These are phyloP conservation scores for Cyberlindnera lachancei DNA, from an alignment of 805 yeast genomes.

Conservation along the genomic window DNA sequence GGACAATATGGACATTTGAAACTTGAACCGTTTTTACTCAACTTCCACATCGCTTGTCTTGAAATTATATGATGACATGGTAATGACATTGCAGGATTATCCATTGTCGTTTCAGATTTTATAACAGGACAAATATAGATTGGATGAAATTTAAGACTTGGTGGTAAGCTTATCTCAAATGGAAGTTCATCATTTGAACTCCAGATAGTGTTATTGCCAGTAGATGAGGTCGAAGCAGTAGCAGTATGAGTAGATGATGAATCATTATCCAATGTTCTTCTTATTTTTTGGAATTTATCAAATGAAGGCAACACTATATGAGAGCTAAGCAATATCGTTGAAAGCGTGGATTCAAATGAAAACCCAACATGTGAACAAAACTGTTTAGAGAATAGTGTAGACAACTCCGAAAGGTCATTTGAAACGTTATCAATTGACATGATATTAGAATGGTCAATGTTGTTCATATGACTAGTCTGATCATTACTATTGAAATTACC, in stretches of 20 bases:
- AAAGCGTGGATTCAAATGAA: slow-evolving; percentile 46
- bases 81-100: slow-evolving; percentile 54
- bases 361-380: slow-evolving; percentile 42
- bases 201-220: no score
- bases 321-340: slow-evolving; percentile 43
- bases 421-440: no score
- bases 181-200: slow-evolving; percentile 53
- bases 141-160: slow-evolving; percentile 48
- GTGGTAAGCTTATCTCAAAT: slow-evolving; percentile 51
- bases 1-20: slow-evolving; percentile 77
- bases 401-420: slow-evolving; percentile 1
- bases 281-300: slow-evolving; percentile 39
- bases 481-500: slow-evolving; percentile 7
- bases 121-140: slow-evolving; percentile 67
- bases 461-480: slow-evolving; percentile 15
- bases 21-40: slow-evolving; percentile 35
- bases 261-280: slow-evolving; percentile 32
- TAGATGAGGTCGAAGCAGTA: no score
- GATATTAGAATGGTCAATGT: slow-evolving; percentile 15
- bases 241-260: no score
- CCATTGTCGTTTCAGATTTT: slow-evolving; percentile 49
- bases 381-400: slow-evolving; percentile 32
- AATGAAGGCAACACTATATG: slow-evolving; percentile 46
- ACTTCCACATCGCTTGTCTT: slow-evolving; percentile 40
- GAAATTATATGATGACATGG: slow-evolving; percentile 63